These are phyloP conservation scores for Thermothielavioides terrestris DNA, from an alignment of 495 filamentous ascomycete species.

Conservation along the genomic window DNA sequence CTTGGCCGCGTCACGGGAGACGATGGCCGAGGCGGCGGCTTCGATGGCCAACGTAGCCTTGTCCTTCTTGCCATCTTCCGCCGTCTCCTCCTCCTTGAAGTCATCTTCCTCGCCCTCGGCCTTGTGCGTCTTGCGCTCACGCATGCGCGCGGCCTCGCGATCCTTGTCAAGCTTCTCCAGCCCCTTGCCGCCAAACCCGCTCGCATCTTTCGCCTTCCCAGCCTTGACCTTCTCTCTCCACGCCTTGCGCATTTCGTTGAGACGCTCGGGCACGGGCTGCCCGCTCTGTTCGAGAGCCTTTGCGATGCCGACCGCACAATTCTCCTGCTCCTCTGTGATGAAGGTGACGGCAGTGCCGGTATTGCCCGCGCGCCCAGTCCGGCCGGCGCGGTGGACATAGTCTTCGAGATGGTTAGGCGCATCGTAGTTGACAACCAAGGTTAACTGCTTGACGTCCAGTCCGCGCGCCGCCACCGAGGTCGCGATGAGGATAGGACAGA, in stretches of 20 bases:
- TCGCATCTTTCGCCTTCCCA: conserved; percentile 79
- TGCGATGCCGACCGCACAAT: conserved; percentile 79
- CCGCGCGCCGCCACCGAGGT: conserved; percentile 95
- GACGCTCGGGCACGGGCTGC: conserved; percentile 63
- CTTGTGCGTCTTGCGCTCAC: conserved; percentile 82
- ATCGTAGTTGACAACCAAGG: conserved; percentile 95
- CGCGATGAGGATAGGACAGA: conserved; percentile 82
- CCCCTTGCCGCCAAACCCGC: conserved; percentile 92
- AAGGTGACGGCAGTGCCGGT: conserved; percentile 93
- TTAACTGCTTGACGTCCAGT: conserved; percentile 92
- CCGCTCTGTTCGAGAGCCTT: conserved; percentile 92
- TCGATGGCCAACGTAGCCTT: conserved; percentile 57
- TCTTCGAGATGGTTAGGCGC: conserved; percentile 95
- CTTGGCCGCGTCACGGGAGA: conserved; percentile 35
- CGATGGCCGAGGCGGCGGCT: conserved; percentile 48
- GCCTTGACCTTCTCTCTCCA: conserved; percentile 86
- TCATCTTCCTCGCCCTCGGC: conserved; percentile 85
- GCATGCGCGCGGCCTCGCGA: conserved; percentile 71
- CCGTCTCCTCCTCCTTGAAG: conserved; percentile 64
- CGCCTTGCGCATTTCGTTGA: conserved; percentile 49
- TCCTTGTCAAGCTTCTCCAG: conserved; percentile 85
- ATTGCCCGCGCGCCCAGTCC: conserved; percentile 91
- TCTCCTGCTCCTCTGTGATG: conserved; percentile 82
- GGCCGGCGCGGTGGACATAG: conserved; percentile 92
- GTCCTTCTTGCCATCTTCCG: conserved; percentile 49